Evolutionary conservation across 495 filamentous ascomycete species (phyloP), one percentile per base, ranked within the genome.

Genomic region (Annulohypoxylon moriforme): DNA sequence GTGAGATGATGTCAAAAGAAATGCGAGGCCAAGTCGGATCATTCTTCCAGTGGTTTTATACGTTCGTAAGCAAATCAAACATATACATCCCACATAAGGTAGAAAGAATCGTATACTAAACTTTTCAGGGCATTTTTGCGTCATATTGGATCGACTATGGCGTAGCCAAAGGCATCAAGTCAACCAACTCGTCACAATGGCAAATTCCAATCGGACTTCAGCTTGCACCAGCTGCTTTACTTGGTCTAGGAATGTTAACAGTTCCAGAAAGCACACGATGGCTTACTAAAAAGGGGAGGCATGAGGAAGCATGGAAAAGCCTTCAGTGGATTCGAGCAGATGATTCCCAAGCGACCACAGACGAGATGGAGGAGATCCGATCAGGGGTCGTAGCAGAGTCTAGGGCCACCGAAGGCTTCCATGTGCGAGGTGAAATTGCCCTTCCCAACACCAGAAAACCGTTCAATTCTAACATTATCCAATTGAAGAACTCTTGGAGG

Each of bases 71-170:
- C 40, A 20, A 33, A 33, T 33, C 31, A 33, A 33, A 7, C 10
- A 33, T 33, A 0, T 33, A 1, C 3, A 14, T 10, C 2, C 0
- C 18, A 14, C n/a, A n/a, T n/a, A n/a, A n/a, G n/a, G n/a, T n/a
- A 9, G 13, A 0, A 16, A 20, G 1, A 31, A 34, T 9, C 0
- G n/a, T 9, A 27, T n/a, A 10, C 18, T 55, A 16, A 22, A 4
- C 13, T 58, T 10, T 0, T 9, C 52, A 85, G 60, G 85, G 85
- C 14, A 82, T 86, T 10, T 83, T 85, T 69, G 72, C 80, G 22
- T 83, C 81, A n/a, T 86, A 86, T 61, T 88, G 84, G 81, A 75
- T 88, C 25, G 81, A 86, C 57, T 86, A 86, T 68, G 83, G 75
- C 8, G 84, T 87, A 0, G 38, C 66, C 9, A 77, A 76, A 29